Percentiles rank a stretch among this genome's conserved stretches.
Conservation (phyloP, 495 filamentous ascomycete species). For the Mytilinidion resinicola region DNA sequence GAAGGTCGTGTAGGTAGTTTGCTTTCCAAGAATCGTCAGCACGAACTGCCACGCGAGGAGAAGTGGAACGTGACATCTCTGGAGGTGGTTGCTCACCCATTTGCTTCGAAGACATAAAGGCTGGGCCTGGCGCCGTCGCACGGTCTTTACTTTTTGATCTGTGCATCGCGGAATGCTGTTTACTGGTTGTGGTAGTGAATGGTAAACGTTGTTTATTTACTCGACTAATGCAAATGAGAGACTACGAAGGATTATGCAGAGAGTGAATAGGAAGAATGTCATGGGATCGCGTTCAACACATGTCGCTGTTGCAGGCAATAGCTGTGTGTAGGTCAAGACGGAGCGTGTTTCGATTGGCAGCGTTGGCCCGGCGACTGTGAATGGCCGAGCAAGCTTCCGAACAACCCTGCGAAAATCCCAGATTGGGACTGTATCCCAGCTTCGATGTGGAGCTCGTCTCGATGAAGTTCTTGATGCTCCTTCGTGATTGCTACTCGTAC, state of each 20-base stretch:
- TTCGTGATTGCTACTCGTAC: no score
- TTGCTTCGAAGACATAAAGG: slow-evolving; percentile 82
- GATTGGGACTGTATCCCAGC: no score
- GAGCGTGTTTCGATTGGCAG: no score
- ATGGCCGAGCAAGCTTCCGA: no score
- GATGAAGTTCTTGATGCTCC: no score
- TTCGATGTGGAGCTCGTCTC: no score
- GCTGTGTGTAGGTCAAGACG: no score
- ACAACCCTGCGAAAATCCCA: no score
- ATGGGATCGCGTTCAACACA: no score
- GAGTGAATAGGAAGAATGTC: no score
- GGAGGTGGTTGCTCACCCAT: slow-evolving; percentile 57
- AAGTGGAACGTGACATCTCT: slow-evolving; percentile 24
- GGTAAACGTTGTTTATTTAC: slow-evolving; percentile 21
- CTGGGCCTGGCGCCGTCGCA: slow-evolving; percentile 52
- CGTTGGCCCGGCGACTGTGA: no score
- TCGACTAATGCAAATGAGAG: slow-evolving; percentile 53
- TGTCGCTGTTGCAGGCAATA: no score
- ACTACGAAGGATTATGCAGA: slow-evolving; percentile 30
- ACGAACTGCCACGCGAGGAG: slow-evolving; percentile 3
- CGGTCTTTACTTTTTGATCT: slow-evolving; percentile 29
- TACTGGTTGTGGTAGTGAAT: slow-evolving; percentile 4
- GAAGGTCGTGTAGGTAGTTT: slow-evolving; percentile 71
- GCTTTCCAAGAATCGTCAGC: slow-evolving; percentile 41
- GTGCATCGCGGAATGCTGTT: slow-evolving; percentile 13